Conservation (phyloP, 805 yeast genomes). For the Kurtzmaniella fragi region DNA sequence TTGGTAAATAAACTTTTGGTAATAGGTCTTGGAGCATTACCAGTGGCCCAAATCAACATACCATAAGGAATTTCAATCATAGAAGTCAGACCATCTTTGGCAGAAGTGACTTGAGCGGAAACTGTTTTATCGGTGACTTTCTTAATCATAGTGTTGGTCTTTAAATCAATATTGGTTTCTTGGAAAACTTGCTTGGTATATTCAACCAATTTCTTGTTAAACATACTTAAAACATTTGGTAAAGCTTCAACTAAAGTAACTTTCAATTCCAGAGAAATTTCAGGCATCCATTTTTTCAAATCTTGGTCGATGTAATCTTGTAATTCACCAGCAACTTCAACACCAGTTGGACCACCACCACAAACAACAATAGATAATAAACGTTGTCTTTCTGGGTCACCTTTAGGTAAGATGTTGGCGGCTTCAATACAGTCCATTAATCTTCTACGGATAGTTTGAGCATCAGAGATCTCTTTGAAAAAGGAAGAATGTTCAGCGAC, state of each 20-base stretch:
- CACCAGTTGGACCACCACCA: slow-evolving; percentile 99
- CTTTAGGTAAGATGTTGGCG: slow-evolving; percentile 73
- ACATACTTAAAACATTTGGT: slow-evolving; percentile 79
- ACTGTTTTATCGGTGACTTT: slow-evolving; percentile 70
- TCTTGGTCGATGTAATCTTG: slow-evolving; percentile 94
- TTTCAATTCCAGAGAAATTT: slow-evolving; percentile 71
- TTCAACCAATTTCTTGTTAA: slow-evolving; percentile 61
- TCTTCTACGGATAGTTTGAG: slow-evolving; percentile 75
- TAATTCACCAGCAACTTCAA: slow-evolving; percentile 93
- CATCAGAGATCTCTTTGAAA: slow-evolving; percentile 86
- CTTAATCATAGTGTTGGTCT: slow-evolving; percentile 84
- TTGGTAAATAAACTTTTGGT: slow-evolving; percentile 60
- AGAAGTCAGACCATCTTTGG: slow-evolving; percentile 58
- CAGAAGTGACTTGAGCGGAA: slow-evolving; percentile 61
- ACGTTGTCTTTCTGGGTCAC: slow-evolving; percentile 76
- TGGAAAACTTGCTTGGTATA: slow-evolving; percentile 78
- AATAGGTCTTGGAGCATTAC: slow-evolving; percentile 84
- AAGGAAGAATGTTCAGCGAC: slow-evolving; percentile 83
- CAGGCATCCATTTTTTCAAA: slow-evolving; percentile 83
- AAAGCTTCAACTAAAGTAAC: slow-evolving; percentile 87
- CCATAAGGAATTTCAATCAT: slow-evolving; percentile 77
- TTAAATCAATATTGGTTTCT: slow-evolving; percentile 62
- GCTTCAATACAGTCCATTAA: slow-evolving; percentile 86
- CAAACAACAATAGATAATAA: slow-evolving; percentile 85
- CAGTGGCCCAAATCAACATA: slow-evolving; percentile 95